Evolutionary conservation across 345 rosid genomes (phyloP).

Genomic region (Brassica cretica): DNA sequence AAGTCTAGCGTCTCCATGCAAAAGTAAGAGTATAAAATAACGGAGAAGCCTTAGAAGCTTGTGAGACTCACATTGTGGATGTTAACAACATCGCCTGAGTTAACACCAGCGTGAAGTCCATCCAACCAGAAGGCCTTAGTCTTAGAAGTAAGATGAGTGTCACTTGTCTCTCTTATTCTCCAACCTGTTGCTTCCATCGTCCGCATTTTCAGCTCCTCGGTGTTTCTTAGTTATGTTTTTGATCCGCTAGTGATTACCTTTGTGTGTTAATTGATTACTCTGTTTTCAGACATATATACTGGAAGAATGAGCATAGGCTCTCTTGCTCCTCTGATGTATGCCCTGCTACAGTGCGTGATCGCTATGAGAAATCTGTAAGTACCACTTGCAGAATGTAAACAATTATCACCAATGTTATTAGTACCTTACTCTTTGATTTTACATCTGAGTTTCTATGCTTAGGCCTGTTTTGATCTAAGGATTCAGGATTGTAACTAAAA

Average conservation of each 20-base stretch:
- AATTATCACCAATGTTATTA: not conserved
- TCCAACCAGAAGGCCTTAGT: no score
- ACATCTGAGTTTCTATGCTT: not conserved
- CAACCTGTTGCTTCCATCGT: not conserved
- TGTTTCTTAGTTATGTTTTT: slow-evolving; percentile 2
- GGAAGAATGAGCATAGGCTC: slow-evolving; percentile 84
- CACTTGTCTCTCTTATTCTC: no score
- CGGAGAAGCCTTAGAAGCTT: no score
- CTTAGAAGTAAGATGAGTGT: no score
- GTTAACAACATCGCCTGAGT: no score
- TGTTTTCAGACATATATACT: slow-evolving; percentile 58
- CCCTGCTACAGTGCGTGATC: slow-evolving; percentile 84
- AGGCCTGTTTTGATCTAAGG: slow-evolving; percentile 5
- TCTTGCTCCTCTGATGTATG: slow-evolving; percentile 71
- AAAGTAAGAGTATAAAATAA: no score
- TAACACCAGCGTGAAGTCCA: no score
- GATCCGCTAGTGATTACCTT: not conserved
- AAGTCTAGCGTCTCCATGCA: no score
- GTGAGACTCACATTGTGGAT: no score
- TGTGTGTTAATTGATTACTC: not conserved
- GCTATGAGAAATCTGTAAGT: slow-evolving; percentile 76
- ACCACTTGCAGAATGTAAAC: not conserved
- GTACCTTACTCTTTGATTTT: not conserved
- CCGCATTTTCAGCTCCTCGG: no score
- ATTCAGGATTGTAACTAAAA: not conserved